Conservation (phyloP, 73 alveolate species). For the Effrenium voratum region DNA sequence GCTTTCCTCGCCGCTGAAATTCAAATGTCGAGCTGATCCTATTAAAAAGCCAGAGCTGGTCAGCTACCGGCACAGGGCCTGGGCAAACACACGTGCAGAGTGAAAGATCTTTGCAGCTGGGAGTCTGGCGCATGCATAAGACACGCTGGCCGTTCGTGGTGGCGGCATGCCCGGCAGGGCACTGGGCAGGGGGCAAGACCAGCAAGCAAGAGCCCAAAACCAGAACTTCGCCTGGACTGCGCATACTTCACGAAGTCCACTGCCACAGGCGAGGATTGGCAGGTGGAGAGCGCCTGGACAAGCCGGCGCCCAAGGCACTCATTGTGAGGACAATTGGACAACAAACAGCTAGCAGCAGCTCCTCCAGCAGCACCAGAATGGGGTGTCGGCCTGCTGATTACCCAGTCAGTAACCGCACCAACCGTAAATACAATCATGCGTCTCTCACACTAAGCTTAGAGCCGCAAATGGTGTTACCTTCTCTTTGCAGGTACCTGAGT, state of each 20-base stretch:
- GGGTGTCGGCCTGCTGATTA: conserved; percentile 89
- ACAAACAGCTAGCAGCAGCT: too few relatives aligned
- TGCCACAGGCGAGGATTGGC: neutral
- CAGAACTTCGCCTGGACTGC: conserved; percentile 36
- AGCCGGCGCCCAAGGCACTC: conserved; percentile 38
- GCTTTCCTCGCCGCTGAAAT: too few relatives aligned
- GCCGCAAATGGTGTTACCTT: conserved; percentile 86
- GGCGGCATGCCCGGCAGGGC: conserved; percentile 93
- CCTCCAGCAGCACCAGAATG: conserved; percentile 69
- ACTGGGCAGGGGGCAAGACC: neutral
- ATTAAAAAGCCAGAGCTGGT: too few relatives aligned
- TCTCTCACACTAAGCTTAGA: neutral
- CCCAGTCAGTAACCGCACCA: too few relatives aligned
- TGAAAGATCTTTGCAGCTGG: too few relatives aligned
- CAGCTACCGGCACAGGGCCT: too few relatives aligned
- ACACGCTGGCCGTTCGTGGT: conserved; percentile 68
- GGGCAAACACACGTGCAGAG: too few relatives aligned
- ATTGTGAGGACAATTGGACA: too few relatives aligned
- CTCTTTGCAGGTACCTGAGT: conserved; percentile 50
- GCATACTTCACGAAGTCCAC: conserved; percentile 90
- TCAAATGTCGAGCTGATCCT: too few relatives aligned
- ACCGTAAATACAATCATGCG: too few relatives aligned
- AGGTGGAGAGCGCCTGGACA: neutral
- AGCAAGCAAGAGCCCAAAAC: neutral
- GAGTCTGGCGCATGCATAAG: conserved; percentile 53